Base-by-base conservation (phyloP, 331 rosid species). In the Cydonia oblonga region DNA sequence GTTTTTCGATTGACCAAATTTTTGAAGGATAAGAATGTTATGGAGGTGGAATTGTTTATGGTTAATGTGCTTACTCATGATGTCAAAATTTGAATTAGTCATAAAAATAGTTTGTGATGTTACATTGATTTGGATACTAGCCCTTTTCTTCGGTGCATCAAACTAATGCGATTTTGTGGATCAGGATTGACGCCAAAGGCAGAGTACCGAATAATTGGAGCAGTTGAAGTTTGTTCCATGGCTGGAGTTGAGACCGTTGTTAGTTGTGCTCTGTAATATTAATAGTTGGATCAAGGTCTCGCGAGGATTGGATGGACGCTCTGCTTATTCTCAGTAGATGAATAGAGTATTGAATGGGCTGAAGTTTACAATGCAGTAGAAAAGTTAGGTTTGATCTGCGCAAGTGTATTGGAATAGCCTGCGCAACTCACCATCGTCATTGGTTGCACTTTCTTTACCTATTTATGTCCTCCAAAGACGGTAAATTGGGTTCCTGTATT, bases 181-280 rank as follows among this genome's bases (percentile, higher is more conserved):
- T 61, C 84, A 83, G 90, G 87, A 67, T 71, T 64, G 61, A 24
- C 11, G 20, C 52, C 30, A 26, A 71, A 40, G 70, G 68, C 68
- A 53, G 73, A 63, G 60, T 10, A 69, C 71, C 71, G 61, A 78
- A 30, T 23, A 67, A 61, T 69, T 82, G 64, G 68, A 38, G 49
- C 49, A 20, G 40, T 64, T 30, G 56, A 26, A 70, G 46, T 60
- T 66, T 28, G n/a, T 25, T 60, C 30, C 62, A 40, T 44, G 69
- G 70, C 24, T 33, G 30, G 51, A 25, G 71, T 64, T 58, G 68
- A 9, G 68, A 25, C 44, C 20, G 9, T 35, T 71, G 66, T 49
- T 49, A 8, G 38, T 52, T 54, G 35, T 79, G 52, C 42, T 53
- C 49, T 54, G 71, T 28, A 66, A 65, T 70, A 46, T 25, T 23